These are phyloP conservation scores for Curvularia sp. DNA, from an alignment of 2,329 filamentous ascomycete species.

Conservation along the genomic window DNA sequence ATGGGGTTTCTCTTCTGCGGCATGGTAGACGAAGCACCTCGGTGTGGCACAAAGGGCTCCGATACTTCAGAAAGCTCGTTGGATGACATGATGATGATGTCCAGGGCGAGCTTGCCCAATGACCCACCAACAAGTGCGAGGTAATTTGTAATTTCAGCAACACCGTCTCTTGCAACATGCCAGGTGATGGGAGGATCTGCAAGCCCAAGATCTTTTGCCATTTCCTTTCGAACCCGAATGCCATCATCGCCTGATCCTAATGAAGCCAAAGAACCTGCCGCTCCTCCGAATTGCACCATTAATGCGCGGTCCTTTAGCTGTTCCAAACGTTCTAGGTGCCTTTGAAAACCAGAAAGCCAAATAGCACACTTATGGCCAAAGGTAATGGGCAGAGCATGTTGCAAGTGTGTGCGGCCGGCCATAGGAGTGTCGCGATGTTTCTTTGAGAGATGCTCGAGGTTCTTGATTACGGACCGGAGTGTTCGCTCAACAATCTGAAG, in stretches of 20 bases:
- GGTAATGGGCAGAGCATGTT: slow-evolving; percentile 64
- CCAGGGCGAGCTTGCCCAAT: slow-evolving; percentile 63
- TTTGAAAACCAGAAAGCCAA: slow-evolving; percentile 59
- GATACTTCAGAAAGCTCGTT: slow-evolving; percentile 63
- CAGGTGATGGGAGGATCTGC: slow-evolving; percentile 62
- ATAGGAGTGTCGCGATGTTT: slow-evolving; percentile 62
- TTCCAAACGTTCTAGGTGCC: slow-evolving; percentile 58
- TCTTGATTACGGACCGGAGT: slow-evolving; percentile 53
- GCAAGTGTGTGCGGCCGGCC: slow-evolving; percentile 65
- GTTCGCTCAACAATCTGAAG: slow-evolving; percentile 57
- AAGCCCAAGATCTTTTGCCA: slow-evolving; percentile 59
- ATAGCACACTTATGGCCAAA: slow-evolving; percentile 66
- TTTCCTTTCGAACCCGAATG: slow-evolving; percentile 56
- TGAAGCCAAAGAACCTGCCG: slow-evolving; percentile 63
- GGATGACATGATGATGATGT: slow-evolving; percentile 65
- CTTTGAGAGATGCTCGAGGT: slow-evolving; percentile 53
- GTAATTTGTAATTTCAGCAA: slow-evolving; percentile 62
- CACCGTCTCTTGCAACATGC: slow-evolving; percentile 63
- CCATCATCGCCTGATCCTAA: slow-evolving; percentile 58
- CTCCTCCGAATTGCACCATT: slow-evolving; percentile 64
- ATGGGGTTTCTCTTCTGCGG: slow-evolving; percentile 64
- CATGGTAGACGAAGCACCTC: slow-evolving; percentile 47
- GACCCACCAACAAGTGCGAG: slow-evolving; percentile 62
- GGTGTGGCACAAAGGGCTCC: slow-evolving; percentile 55
- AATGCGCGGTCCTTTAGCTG: slow-evolving; percentile 57